These are phyloP conservation scores for Alternaria viburni DNA, from an alignment of 2,329 filamentous ascomycete species.

Conservation along the genomic window DNA sequence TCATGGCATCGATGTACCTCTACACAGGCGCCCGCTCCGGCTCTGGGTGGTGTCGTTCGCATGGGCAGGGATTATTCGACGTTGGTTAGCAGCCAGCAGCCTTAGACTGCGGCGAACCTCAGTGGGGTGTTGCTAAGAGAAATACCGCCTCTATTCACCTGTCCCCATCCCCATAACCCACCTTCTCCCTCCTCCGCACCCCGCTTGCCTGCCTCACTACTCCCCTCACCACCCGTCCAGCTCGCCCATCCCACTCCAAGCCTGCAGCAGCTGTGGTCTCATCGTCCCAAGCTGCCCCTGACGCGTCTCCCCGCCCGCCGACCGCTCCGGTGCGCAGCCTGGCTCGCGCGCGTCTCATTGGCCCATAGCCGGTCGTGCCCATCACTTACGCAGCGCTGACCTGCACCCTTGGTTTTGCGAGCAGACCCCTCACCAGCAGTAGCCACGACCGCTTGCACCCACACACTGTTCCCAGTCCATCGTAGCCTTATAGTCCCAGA, in stretches of 20 bases:
- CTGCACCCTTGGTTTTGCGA: conserved; percentile 13
- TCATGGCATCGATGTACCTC: conserved; percentile 22
- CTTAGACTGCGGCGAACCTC: conserved; percentile 25
- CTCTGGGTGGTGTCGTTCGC: conserved; percentile 30
- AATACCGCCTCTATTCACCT: conserved; percentile 30
- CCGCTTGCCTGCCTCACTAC: conserved; percentile 9
- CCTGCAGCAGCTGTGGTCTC: conserved; percentile 1
- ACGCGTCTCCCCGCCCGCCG: conserved; percentile 18
- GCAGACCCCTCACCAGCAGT: conserved; percentile 17
- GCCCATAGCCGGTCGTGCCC: conserved; percentile 10
- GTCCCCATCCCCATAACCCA: conserved; percentile 17
- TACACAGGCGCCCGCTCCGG: conserved; percentile 25
- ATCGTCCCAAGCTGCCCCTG: conserved; percentile 6
- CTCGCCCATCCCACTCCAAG: conserved; percentile 2
- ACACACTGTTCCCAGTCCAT: conserved; percentile 1
- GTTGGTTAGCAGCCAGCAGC: conserved; percentile 18
- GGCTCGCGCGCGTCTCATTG: conserved; percentile 17
- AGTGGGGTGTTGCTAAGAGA: conserved; percentile 36
- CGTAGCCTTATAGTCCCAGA: conserved; percentile 10
- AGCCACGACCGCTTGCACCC: conserved; percentile 12
- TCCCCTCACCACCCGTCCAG: conserved; percentile 4
- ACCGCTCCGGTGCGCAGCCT: conserved; percentile 12
- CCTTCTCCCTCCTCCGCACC: conserved; percentile 17
- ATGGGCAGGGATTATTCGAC: conserved; percentile 29
- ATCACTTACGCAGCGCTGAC: conserved; percentile 11